Evolutionary conservation across 2,329 filamentous ascomycete genomes (phyloP).

Genomic region (Westerdykella sp.): DNA sequence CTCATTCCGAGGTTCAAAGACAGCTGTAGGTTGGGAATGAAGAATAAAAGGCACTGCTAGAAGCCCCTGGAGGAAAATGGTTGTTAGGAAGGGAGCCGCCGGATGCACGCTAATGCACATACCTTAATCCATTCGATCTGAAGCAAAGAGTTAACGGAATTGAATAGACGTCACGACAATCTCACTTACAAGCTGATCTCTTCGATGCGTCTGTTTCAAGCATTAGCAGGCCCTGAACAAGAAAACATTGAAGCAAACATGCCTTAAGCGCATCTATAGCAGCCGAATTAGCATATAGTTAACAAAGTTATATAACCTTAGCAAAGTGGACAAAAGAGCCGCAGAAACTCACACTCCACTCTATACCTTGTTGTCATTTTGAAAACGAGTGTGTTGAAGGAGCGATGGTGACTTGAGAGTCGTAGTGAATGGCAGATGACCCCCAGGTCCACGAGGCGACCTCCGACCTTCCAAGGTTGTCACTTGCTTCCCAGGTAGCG

Average conservation of each 20-base stretch:
- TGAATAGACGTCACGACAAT: not conserved
- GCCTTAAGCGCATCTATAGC: slow-evolving; percentile 58
- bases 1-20: slow-evolving; percentile 64
- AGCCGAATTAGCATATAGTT: not conserved
- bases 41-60: slow-evolving; percentile 94
- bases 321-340: not conserved
- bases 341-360: slow-evolving; percentile 34
- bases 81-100: not conserved
- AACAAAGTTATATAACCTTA: not conserved
- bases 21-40: slow-evolving; percentile 86
- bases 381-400: slow-evolving; percentile 3
- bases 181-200: slow-evolving; percentile 79
- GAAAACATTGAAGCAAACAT: slow-evolving; percentile 22
- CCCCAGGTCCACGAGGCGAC: too few species aligned
- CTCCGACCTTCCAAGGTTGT: too few species aligned
- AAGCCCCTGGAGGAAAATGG: slow-evolving; percentile 41
- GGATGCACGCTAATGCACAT: slow-evolving; percentile 5
- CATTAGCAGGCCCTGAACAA: not conserved
- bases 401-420: slow-evolving; percentile 1
- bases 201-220: slow-evolving; percentile 65
- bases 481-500: too few species aligned
- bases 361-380: slow-evolving; percentile 40
- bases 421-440: too few species aligned
- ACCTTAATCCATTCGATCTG: slow-evolving; percentile 88
- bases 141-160: slow-evolving; percentile 8